Base-by-base conservation (phyloP, 179 eudicot genomes). In the Sideroxylon spinosum region DNA sequence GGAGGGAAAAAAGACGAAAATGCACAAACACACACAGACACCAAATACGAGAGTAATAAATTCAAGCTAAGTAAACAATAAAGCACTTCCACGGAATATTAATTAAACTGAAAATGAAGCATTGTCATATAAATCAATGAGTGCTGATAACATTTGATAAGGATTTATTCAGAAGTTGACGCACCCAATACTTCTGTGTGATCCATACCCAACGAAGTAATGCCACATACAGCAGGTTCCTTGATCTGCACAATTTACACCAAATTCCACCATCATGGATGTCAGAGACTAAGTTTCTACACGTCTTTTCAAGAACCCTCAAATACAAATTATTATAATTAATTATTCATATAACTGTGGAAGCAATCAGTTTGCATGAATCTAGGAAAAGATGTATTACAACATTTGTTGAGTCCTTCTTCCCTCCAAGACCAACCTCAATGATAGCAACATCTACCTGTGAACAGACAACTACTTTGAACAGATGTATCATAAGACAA, bases 341-440 rank as follows among this genome's bases (percentile, higher is more conserved):
- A 53, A 53, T 44, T 22, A 29, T 29, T 44, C 8, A 14, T 48
- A 46, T 8, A 48, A 62, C 26, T 75, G 5, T 13, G 13, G 48
- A 55, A 72, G 37, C 16, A 46, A 26, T n/a, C 22, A 68, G n/a
- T 55, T 46, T 14, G 64, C 70, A 46, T 28, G 50, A 59, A 25
- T 64, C 64, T 25, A n/a, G 73, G 6, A 77, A 60, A 73, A 57
- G 56, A 76, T 48, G 52, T 20, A 77, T 81, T 86, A 93, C 97
- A 94, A 93, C 96, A 87, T 93, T 93, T 70, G 97, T 93, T 49
- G 97, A 93, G 87, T 93, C 97, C 11, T 70, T 77, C 73, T 64
- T 81, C 77, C 97, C 97, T 72, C 97, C 97, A 72, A 93, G 88
- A 76, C 97, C 97, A 84, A 91, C 97, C 87, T 93, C 97, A 79